Evolutionary conservation across 371 early-diverging fungal species (phyloP).

Genomic region (Coemansia linderi): DNA sequence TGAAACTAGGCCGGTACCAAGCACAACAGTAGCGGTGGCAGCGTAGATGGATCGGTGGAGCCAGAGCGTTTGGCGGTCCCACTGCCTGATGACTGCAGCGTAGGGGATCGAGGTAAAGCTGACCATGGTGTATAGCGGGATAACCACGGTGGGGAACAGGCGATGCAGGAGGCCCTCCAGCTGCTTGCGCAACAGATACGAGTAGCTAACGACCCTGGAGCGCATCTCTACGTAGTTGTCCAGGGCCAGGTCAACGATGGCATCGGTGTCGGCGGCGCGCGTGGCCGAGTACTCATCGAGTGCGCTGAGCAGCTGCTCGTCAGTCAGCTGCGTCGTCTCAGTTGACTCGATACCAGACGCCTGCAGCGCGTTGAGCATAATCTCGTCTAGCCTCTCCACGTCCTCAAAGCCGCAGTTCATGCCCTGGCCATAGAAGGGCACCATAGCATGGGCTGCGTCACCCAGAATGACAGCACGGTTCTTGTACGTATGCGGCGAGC

Average conservation of each 20-base stretch:
- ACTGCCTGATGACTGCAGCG: conserved; percentile 35
- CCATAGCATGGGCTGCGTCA: conserved; percentile 98
- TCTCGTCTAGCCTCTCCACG: conserved; percentile 70
- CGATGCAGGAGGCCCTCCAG: conserved; percentile 77
- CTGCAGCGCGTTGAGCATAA: conserved; percentile 23
- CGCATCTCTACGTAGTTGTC: conserved; percentile 96
- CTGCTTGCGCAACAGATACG: conserved; percentile 74
- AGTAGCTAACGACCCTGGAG: conserved; percentile 70
- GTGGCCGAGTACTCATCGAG: conserved; percentile 71
- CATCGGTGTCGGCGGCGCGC: conserved; percentile 79
- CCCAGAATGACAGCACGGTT: conserved; percentile 82
- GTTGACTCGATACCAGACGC: not conserved
- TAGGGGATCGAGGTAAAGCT: conserved; percentile 89
- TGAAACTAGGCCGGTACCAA: conserved; percentile 12
- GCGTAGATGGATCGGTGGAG: conserved; percentile 30
- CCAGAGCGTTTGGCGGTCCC: conserved; percentile 49
- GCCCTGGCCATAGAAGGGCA: conserved; percentile 95
- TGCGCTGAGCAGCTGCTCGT: conserved; percentile 59
- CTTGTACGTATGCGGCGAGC: conserved; percentile 83
- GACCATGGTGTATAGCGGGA: conserved; percentile 97
- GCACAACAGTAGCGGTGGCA: not conserved
- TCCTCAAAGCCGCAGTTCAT: conserved; percentile 99
- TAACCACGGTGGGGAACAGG: conserved; percentile 68
- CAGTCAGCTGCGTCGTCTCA: conserved; percentile 24
- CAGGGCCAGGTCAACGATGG: conserved; percentile 94